A percentile compares a stretch with the other conserved stretches of the same genome.
Evolutionary conservation across 352 stramenopile species (phyloP).

Genomic region (Phytophthora litchii): DNA sequence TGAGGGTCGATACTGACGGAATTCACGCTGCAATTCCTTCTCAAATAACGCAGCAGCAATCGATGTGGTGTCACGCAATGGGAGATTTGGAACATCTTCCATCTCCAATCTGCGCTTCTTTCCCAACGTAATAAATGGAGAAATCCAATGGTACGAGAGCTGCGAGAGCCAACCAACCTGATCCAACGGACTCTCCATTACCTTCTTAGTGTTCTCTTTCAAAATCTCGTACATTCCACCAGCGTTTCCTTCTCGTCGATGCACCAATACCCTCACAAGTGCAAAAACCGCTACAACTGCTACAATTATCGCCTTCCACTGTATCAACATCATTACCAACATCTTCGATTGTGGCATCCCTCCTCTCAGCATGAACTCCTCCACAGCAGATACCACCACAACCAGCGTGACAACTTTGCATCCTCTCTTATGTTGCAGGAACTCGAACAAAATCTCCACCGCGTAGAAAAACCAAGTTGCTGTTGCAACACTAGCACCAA

Average conservation of each 20-base stretch:
- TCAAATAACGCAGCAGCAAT: slow-evolving; percentile 53
- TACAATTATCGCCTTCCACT: slow-evolving; percentile 12
- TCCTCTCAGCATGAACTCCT: slow-evolving; percentile 20
- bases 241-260: background rate
- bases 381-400: slow-evolving; percentile 18
- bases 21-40: slow-evolving; percentile 44
- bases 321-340: slow-evolving; percentile 9
- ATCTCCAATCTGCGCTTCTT: slow-evolving; percentile 62
- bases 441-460: slow-evolving; percentile 28
- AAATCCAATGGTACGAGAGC: slow-evolving; percentile 73
- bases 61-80: slow-evolving; percentile 50
- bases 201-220: background rate
- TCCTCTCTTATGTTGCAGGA: slow-evolving; percentile 19
- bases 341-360: background rate
- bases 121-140: slow-evolving; percentile 63
- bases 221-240: background rate
- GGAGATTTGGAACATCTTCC: slow-evolving; percentile 61
- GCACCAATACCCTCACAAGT: slow-evolving; percentile 18
- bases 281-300: slow-evolving; percentile 2
- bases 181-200: slow-evolving; percentile 54
- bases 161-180: slow-evolving; percentile 56
- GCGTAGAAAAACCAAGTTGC: slow-evolving; percentile 48
- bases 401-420: slow-evolving; percentile 31
- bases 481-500: slow-evolving; percentile 27
- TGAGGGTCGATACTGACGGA: slow-evolving; percentile 36